Evolutionary conservation across 257 asterid genomes (phyloP).

Genomic region (Capsicum chinense): DNA sequence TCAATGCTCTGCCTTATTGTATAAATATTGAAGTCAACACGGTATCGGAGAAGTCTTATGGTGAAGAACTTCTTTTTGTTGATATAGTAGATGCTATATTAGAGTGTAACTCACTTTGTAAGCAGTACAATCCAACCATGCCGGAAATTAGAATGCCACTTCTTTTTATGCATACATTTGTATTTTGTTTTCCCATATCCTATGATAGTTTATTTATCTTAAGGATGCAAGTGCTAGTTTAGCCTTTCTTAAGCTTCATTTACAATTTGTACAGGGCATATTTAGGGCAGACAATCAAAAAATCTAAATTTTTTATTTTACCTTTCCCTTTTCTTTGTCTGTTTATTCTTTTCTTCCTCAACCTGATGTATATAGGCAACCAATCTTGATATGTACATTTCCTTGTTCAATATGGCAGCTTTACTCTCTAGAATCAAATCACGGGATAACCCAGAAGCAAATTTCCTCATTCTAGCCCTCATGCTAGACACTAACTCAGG

Average conservation of each 20-base stretch:
- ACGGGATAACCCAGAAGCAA: no score
- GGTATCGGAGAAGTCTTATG: background rate
- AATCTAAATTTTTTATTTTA: no score
- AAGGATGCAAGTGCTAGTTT: background rate
- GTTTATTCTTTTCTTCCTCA: no score
- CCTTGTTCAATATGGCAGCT: no score
- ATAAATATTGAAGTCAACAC: background rate
- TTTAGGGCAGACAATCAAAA: background rate
- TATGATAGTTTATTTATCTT: slow-evolving; percentile 11
- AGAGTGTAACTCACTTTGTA: background rate
- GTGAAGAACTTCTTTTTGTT: background rate
- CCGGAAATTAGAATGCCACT: background rate
- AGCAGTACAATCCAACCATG: background rate
- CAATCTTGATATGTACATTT: no score
- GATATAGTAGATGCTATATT: background rate
- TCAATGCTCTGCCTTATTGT: background rate
- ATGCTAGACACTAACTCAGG: no score
- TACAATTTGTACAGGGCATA: background rate
- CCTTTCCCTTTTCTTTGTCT: no score
- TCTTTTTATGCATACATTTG: background rate
- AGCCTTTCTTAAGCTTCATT: background rate
- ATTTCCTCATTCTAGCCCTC: no score
- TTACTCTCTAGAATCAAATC: no score
- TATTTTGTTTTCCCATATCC: background rate
- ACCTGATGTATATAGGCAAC: no score